Base-by-base conservation (phyloP, 1,284 basidiomycete genomes). In the Cutaneotrichosporon sp. region DNA sequence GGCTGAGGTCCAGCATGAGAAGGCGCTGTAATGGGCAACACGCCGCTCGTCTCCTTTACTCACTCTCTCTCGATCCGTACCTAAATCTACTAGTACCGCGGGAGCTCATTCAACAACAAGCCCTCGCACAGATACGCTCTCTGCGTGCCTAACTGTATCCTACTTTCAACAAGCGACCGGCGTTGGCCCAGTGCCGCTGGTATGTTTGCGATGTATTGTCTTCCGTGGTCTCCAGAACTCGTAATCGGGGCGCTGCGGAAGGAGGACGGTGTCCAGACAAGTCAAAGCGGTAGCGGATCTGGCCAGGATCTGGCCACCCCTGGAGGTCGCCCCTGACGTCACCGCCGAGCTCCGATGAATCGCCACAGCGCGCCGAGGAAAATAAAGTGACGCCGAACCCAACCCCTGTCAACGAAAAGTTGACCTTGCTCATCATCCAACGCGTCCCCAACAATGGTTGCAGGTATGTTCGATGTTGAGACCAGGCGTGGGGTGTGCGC, bases 321-420 rank as follows among this genome's bases (percentile, higher is more conserved):
- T 36, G 5, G 18, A 18, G 11, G 38, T n/a, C 3, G 18, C 18
- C 7, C 38, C 38, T 42, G 38, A 42, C 38, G 38, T 42, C 38
- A 42, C 38, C 38, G 3, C 38, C 38, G 18, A 42, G 16, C 18
- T n/a, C 38, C 29, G n/a, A n/a, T n/a, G n/a, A n/a, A n/a, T n/a
- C n/a, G n/a, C n/a, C n/a, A n/a, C n/a, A n/a, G n/a, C n/a, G n/a
- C n/a, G n/a, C n/a, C n/a, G n/a, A n/a, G n/a, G n/a, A n/a, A n/a
- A n/a, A n/a, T n/a, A 42, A 9, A n/a, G 18, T 18, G 38, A n/a
- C 13, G 38, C n/a, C 38, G 38, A 42, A 42, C 18, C 18, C 18
- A 42, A 42, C 38, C 38, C 38, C 38, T 42, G 38, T 42, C 38
- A 42, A 42, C 38, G 18, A 42, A 42, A 42, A 42, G 38, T 42